These are phyloP conservation scores for Decorospora gaudefroyi DNA, from an alignment of 2,329 filamentous ascomycete species.

Conservation along the genomic window DNA sequence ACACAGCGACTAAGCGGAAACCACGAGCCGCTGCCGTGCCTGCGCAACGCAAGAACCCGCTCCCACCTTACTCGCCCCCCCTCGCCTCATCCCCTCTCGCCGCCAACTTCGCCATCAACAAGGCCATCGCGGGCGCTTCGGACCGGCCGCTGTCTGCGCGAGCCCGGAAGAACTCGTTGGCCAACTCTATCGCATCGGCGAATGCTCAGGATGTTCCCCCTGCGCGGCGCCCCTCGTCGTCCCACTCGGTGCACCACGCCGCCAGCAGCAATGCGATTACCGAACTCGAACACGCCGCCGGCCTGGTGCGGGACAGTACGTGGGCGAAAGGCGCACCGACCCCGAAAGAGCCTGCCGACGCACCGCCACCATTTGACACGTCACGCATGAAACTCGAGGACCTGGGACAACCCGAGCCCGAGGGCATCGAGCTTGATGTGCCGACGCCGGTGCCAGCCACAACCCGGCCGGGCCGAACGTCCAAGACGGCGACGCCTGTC, in stretches of 20 bases:
- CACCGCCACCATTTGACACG: constrained; percentile 54
- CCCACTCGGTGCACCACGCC: constrained; percentile 41
- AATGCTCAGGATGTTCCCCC: constrained; percentile 52
- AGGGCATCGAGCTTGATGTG: constrained; percentile 42
- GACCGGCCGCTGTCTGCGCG: constrained; percentile 70
- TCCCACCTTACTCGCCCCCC: constrained; percentile 67
- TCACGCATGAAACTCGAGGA: constrained; percentile 57
- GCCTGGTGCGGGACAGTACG: constrained; percentile 30
- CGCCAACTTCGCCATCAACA: constrained; percentile 64
- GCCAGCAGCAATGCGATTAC: constrained; percentile 36
- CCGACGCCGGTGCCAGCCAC: constrained; percentile 36
- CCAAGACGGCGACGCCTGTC: constrained; percentile 56
- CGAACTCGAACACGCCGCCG: constrained; percentile 42
- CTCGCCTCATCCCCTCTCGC: constrained; percentile 76
- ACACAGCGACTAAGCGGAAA: constrained; percentile 64
- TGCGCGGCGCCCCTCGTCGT: constrained; percentile 43
- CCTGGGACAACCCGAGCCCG: constrained; percentile 52
- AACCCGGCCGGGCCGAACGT: constrained; percentile 49
- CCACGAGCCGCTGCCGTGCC: constrained; percentile 68
- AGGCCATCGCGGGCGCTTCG: constrained; percentile 53
- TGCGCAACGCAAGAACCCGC: constrained; percentile 71
- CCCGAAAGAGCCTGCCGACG: constrained; percentile 39
- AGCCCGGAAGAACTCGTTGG: constrained; percentile 71
- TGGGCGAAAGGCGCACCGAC: constrained; percentile 33
- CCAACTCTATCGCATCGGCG: constrained; percentile 52